Percentiles rank a stretch among this genome's conserved stretches.
Conservation (phyloP, 139 green algal genomes). For the Bryopsis sp. region DNA sequence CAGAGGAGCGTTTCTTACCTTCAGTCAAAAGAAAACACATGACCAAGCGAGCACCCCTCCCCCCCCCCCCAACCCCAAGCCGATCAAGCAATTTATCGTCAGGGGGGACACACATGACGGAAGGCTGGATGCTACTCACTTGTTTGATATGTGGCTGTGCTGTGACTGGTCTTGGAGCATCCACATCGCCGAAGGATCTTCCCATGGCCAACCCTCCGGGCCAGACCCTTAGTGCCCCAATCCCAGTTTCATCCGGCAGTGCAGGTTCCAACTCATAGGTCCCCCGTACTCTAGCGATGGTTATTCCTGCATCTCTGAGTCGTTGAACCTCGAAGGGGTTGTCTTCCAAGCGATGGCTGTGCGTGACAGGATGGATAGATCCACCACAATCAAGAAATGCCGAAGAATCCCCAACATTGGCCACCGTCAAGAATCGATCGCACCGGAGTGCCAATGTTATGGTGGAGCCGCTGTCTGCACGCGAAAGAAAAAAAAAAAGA, state of each 20-base stretch:
- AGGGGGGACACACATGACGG: too few species aligned
- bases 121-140: conserved; percentile 17
- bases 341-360: neutral
- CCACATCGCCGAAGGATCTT: conserved; percentile 14
- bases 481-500: too few species aligned
- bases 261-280: too few species aligned
- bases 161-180: conserved; percentile 9
- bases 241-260: too few species aligned
- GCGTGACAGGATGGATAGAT: neutral
- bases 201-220: conserved; percentile 25
- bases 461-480: too few species aligned
- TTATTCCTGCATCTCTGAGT: neutral
- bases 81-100: too few species aligned
- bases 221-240: conserved; percentile 24
- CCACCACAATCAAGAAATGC: neutral
- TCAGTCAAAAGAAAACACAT: too few species aligned
- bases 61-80: too few species aligned
- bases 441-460: neutral
- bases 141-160: conserved; percentile 24
- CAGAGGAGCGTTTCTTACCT: too few species aligned
- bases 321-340: neutral
- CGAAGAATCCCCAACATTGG: neutral
- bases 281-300: neutral
- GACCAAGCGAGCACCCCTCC: too few species aligned
- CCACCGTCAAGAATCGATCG: conserved; percentile 3